Evolutionary conservation across 306 rosid species (phyloP), one percentile per base, ranked within the genome.

Genomic region (Vigna hirtella): DNA sequence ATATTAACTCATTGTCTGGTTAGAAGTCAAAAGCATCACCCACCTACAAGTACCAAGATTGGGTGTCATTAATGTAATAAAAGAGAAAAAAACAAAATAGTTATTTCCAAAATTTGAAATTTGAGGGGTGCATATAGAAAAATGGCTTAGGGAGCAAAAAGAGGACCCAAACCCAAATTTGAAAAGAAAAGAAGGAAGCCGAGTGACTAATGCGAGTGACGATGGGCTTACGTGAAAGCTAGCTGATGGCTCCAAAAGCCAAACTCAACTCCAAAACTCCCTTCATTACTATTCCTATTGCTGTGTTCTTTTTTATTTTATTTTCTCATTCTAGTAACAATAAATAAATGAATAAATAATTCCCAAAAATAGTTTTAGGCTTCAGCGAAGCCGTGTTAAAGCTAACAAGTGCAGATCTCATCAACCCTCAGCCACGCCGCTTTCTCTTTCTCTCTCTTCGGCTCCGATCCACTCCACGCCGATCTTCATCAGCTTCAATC

Each of bases 391-490:
- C 86, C 84, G 88, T 67, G 74, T 36, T 40, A 42, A 45, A 3
- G 66, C 9, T 53, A 55, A 55, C 20, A 7, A 51, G 45, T 22
- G 4, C 7, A 63, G 83, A 80, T 83, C 85, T 86, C 49, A 65
- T 40, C 32, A 18, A 36, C 5, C 49, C 11, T 66, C 82, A 76
- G 76, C 85, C 69, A 88, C 87, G 84, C 92, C 93, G 93, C 93
- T 84, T 13, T 47, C 28, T 49, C 16, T 9, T 9, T 42, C 47
- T 45, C 4, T 45, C 47, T 36, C 38, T 47, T 79, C 89, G 89
- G 89, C 89, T 86, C 76, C 67, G 89, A 83, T 85, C 89, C 82
- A 38, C 76, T 84, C 59, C 86, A 76, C 89, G 89, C 89, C 86
- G 86, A 85, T 78, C 83, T 67, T 40, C 74, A 7, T 79, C 84